Evolutionary conservation across 2,329 filamentous ascomycete genomes (phyloP).

Genomic region (Penicillium carneum): DNA sequence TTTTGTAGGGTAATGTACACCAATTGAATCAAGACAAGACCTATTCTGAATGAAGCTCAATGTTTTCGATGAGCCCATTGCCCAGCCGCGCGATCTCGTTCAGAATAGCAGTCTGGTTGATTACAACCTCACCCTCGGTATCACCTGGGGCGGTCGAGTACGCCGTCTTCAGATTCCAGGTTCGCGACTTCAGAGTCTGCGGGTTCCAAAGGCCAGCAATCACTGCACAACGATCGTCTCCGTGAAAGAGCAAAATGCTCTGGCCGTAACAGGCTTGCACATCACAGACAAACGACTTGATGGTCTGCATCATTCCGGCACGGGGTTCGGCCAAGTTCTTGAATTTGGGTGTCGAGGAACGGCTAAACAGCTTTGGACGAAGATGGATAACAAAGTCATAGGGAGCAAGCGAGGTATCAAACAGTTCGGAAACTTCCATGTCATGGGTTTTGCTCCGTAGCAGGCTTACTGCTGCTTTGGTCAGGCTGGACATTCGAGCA

Average conservation of each 20-base stretch:
- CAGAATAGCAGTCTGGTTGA: constrained; percentile 53
- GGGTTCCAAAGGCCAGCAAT: constrained; percentile 74
- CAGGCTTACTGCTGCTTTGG: constrained; percentile 74
- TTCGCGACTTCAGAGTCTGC: constrained; percentile 40
- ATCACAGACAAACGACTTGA: constrained; percentile 70
- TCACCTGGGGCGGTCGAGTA: constrained; percentile 47
- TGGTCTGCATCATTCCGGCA: constrained; percentile 66
- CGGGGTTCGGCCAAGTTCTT: constrained; percentile 76
- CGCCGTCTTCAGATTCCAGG: constrained; percentile 48
- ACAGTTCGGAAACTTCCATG: constrained; percentile 68
- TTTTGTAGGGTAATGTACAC: constrained; percentile 28
- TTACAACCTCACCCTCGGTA: constrained; percentile 36
- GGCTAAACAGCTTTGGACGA: constrained; percentile 59
- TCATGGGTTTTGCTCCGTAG: constrained; percentile 62
- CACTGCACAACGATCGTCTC: constrained; percentile 63
- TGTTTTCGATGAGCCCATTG: constrained; percentile 69
- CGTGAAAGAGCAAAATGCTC: constrained; percentile 80
- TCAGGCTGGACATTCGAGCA: constrained; percentile 79
- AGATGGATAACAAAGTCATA: constrained; percentile 88
- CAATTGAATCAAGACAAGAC: constrained; percentile 22
- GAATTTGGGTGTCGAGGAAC: constrained; percentile 59
- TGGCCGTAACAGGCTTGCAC: constrained; percentile 71
- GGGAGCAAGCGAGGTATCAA: constrained; percentile 74
- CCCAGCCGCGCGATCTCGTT: constrained; percentile 60
- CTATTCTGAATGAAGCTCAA: constrained; percentile 60